Base-by-base conservation (phyloP, 2,329 filamentous ascomycete species). In the Nemania serpens region DNA sequence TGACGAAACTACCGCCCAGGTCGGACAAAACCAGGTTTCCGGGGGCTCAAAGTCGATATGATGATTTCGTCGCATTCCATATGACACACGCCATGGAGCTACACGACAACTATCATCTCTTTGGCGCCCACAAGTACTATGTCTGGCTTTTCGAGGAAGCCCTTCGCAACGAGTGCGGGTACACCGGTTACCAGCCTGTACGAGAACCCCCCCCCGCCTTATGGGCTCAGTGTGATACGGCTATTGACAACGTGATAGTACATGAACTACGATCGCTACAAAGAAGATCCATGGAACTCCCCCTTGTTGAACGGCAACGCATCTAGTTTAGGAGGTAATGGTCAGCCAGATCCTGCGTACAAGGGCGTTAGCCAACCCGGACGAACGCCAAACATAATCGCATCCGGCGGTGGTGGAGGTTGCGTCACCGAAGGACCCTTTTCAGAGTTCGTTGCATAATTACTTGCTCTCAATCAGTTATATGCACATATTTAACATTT, bases 251-350 rank as follows among this genome's bases (percentile, higher is more conserved):
- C 37, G 4, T 22, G 20, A 3, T 75, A 78, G 69, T 84, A 82
- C 70, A 78, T 78, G 73, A 82, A 84, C 68, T 84, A 83, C 76
- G 78, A 79, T 17, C 79, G 78, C 62, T 82, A 80, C 69, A 74
- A 81, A 0, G 63, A 75, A 1, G 80, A 85, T 55, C 77, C 79
- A 0, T 62, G 73, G 56, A 77, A 81, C 66, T 84, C 83, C 0
- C 80, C 82, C 17, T 67, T 85, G 49, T 81, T 87, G 63, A 82
- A 84, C 62, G 84, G 84, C 56, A 81, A 81, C 53, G 76, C 76
- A 5, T 81, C 79, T 37, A 80, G 77, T 60, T 70, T 84, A 76
- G 79, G 78, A 20, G 80, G 81, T 9, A 79, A 82, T 55, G 82
- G 82, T 18, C 60, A 45, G 3, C 75, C 20, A 11, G 68, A 70